A percentile compares a stretch with the other conserved stretches of the same genome.
phyloP scores from a whole-genome alignment of 352 stramenopile genomes.

The Globisporangium irregulare region DNA sequence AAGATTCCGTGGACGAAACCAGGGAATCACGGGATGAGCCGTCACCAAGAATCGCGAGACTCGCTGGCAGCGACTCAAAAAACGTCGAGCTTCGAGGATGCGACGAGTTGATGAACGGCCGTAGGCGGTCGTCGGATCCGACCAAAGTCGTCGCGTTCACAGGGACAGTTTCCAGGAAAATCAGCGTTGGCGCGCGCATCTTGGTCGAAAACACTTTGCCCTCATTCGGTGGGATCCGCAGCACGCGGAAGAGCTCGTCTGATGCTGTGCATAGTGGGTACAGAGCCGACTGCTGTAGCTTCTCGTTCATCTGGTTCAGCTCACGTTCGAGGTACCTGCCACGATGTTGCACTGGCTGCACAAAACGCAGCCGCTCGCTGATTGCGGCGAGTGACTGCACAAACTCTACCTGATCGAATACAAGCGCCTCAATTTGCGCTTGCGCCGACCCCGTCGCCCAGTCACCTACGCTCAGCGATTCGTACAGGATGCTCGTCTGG shows the following conservation, averaged over 20 bases:
- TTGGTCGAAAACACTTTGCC: conserved; percentile 86
- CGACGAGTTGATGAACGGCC: conserved; percentile 53
- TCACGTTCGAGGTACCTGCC: conserved; percentile 44
- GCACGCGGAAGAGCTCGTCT: conserved; percentile 68
- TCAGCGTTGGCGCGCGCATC: conserved; percentile 74
- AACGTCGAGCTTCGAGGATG: conserved; percentile 56
- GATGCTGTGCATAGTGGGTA: conserved; percentile 73
- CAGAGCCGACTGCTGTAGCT: conserved; percentile 53
- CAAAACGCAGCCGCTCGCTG: conserved; percentile 61
- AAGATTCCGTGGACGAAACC: conserved; percentile 27
- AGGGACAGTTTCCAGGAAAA: conserved; percentile 71
- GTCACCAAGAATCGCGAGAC: conserved; percentile 9
- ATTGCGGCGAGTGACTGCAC: conserved; percentile 70
- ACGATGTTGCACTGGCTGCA: conserved; percentile 56
- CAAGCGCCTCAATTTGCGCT: conserved; percentile 47
- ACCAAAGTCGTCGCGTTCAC: conserved; percentile 40
- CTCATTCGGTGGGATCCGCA: conserved; percentile 69
- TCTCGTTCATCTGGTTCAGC: conserved; percentile 50
- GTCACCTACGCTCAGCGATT: conserved; percentile 41
- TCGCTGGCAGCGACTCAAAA: conserved; percentile 42
- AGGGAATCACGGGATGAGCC: conserved; percentile 27
- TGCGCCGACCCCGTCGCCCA: conserved; percentile 8
- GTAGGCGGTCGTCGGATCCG: conserved; percentile 35
- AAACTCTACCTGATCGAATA: conserved; percentile 74
- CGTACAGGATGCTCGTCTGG: conserved; percentile 70